Base-by-base conservation (phyloP, 352 stramenopile genomes). In the Aphanomyces stellatus region DNA sequence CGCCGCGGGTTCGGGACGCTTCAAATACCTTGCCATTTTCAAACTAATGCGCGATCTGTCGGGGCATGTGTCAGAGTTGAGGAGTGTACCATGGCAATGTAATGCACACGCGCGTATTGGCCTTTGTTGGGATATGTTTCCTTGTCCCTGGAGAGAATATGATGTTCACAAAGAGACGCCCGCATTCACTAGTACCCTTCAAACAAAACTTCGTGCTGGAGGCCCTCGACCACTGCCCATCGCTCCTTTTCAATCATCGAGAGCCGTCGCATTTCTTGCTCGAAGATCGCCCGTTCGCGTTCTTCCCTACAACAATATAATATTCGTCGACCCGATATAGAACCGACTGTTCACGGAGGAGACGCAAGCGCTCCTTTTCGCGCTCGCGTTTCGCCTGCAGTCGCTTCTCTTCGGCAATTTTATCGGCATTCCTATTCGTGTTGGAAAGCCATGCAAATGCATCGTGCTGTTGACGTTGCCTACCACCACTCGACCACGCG, bases 101-200 rank as follows among this genome's bases (percentile, higher is more conserved):
- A 92, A 57, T 92, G 84, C 13, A 92, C 81, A 19, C 84, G 78
- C 19, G 79, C 81, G 33, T 81, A 92, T 70, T 90, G 84, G 10
- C 84, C 81, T 15, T 72, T 53, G 2, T 70, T 72, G 2, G 84
- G 81, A 56, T 77, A 90, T 42, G 85, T 88, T 33, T 72, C 35
- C 4, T 72, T 75, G 33, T 90, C 80, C 2, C 84, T 82, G 37
- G 71, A 24, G 4, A 7, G 27, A 35, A 15, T 10, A 11, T 11
- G 34, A 43, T 30, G 13, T 53, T 27, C 1, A 34, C 35, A 46
- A 46, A n/a, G 13, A 2, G 13, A 11, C 13, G 37, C 13, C 11
- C 37, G n/a, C 37, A 56, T 31, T 35, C 25, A 0, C 2, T 34
- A 31, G 13, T 49, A 59, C 60, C 60, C 60, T 40, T 67, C 60